Evolutionary conservation across 2,329 filamentous ascomycete genomes (phyloP).

Genomic region (Rhynchosporium graminicola): DNA sequence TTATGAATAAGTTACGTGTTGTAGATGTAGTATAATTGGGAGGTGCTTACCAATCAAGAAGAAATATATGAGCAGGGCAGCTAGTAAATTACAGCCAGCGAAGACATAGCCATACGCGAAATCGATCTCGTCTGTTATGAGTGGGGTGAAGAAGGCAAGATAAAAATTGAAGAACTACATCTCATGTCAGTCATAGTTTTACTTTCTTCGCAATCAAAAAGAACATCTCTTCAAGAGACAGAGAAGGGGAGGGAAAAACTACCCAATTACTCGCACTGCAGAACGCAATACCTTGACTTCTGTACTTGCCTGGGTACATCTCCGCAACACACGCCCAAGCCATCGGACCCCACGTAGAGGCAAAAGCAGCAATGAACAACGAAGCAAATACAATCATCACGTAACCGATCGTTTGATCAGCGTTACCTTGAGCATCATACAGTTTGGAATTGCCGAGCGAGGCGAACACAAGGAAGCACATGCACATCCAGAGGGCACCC

Average conservation of each 20-base stretch:
- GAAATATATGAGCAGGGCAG: slow-evolving; percentile 69
- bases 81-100: slow-evolving; percentile 68
- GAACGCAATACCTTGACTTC: slow-evolving; percentile 60
- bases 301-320: slow-evolving; percentile 64
- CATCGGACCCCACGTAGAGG: slow-evolving; percentile 69
- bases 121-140: slow-evolving; percentile 71
- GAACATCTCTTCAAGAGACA: not conserved
- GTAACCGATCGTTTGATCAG: slow-evolving; percentile 57
- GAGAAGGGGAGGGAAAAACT: not conserved
- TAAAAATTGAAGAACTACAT: slow-evolving; percentile 71
- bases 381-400: slow-evolving; percentile 73
- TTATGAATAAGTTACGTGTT: not conserved
- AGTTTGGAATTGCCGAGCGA: slow-evolving; percentile 54
- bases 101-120: slow-evolving; percentile 73
- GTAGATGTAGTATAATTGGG: not conserved
- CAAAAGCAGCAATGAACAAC: slow-evolving; percentile 74
- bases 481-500: slow-evolving; percentile 69
- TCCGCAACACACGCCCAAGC: slow-evolving; percentile 69
- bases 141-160: slow-evolving; percentile 76
- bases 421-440: slow-evolving; percentile 54
- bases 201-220: not conserved
- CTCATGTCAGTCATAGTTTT: not conserved
- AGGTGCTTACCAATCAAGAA: slow-evolving; percentile 59
- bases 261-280: slow-evolving; percentile 54
- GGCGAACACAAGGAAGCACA: slow-evolving; percentile 62